These are phyloP conservation scores for Saksenaea vasiformis DNA, from an alignment of 371 early-diverging fungal species.

Conservation along the genomic window DNA sequence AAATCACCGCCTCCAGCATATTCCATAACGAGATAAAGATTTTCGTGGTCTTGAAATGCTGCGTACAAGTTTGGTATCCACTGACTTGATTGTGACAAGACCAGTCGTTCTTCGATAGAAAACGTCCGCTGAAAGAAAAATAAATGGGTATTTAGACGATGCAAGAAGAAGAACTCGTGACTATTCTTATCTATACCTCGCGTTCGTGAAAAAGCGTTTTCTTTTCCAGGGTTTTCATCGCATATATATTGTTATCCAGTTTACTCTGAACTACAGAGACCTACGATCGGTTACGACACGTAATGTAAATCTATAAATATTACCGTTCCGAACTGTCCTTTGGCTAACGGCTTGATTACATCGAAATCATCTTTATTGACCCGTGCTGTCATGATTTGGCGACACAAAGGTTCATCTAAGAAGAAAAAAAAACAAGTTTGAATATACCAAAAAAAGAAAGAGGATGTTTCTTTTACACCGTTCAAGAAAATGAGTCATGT, in stretches of 20 bases:
- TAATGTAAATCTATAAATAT: constrained; percentile 4
- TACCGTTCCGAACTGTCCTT: constrained; percentile 93
- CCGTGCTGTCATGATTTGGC: constrained; percentile 58
- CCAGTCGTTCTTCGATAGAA: constrained; percentile 89
- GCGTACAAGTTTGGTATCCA: constrained; percentile 87
- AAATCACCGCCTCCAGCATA: constrained; percentile 96
- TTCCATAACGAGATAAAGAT: constrained; percentile 96
- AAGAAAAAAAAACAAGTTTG: background rate
- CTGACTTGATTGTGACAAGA: constrained; percentile 68
- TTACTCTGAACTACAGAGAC: constrained; percentile 21
- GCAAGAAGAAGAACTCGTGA: too few relatives aligned
- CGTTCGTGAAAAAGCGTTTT: constrained; percentile 78
- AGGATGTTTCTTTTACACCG: constrained; percentile 14
- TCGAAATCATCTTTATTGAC: constrained; percentile 87
- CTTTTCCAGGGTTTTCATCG: constrained; percentile 96
- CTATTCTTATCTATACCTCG: too few relatives aligned
- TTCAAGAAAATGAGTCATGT: constrained; percentile 7
- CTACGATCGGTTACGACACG: background rate
- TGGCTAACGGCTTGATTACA: constrained; percentile 82
- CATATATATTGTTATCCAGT: constrained; percentile 77
- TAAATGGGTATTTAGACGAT: background rate
- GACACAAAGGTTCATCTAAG: constrained; percentile 65
- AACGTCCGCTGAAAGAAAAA: constrained; percentile 65
- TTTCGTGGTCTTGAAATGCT: constrained; percentile 89
- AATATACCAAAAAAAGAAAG: background rate